Evolutionary conservation across 2,329 filamentous ascomycete species (phyloP), one percentile per base, ranked within the genome.

Genomic region (Verticillium nonalfalfae): DNA sequence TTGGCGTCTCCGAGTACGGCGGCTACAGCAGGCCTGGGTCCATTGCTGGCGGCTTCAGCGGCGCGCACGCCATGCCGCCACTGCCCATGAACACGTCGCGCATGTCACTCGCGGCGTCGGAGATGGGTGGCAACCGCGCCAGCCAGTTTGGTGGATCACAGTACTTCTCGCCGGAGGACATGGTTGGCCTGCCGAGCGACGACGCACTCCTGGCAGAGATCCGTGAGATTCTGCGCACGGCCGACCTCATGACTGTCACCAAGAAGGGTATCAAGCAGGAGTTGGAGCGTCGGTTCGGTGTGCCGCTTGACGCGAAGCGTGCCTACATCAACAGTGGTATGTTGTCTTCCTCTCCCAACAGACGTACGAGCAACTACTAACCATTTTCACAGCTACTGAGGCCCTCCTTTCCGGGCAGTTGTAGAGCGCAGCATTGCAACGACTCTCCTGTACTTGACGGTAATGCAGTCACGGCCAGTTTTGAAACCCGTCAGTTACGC

Each of bases 251-350:
- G 95, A 93, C 86, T 4, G 91, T 99, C 54, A 99, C 95, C 67
- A 99, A 99, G 87, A 99, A 99, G 86, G 92, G 90, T 69, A 90
- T 99, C 76, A 98, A 98, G 83, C 78, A 85, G 68, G 95, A 99
- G 79, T 79, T 99, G 62, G 95, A 99, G 82, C 86, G 87, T 70
- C 85, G 93, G 65, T 99, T 99, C 71, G 91, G 90, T 64, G 88
- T 96, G 65, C 85, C 88, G 62, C 83, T 99, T 62, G 93, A 98
- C 73, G 81, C 87, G 60, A 96, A 91, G 83, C 89, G 93, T 76
- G 87, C 91, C 62, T 99, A 97, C 76, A 98, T 99, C 73, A 93
- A 93, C 75, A 93, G 88, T 78, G 90, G 90, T 94, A 87, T 78
- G 89, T 31, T 5, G 26, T 85, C 35, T 66, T 52, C 14, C 26